phyloP scores from a whole-genome alignment of 148 eudicot genomes.

The Diospyros lotus region DNA sequence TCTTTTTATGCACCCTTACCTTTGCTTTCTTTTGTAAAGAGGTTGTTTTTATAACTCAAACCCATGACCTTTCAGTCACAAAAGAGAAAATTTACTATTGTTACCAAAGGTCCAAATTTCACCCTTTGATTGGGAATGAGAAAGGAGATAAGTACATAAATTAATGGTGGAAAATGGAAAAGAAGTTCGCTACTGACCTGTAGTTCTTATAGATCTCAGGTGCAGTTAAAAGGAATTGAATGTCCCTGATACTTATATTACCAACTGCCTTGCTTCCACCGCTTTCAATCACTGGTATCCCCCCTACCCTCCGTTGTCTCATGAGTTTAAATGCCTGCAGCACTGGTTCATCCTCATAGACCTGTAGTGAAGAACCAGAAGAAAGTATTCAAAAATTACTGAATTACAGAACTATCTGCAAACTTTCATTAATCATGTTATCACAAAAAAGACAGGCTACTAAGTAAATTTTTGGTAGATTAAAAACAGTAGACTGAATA shows the following conservation, averaged over 20 bases:
- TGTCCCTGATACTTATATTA: conserved; percentile 88
- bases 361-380: conserved; percentile 38
- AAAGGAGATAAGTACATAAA: neutral
- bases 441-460: neutral
- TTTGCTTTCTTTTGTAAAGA: too few species aligned
- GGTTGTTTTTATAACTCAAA: too few species aligned
- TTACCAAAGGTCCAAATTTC: too few species aligned
- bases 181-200: conserved; percentile 43
- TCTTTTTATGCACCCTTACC: too few species aligned
- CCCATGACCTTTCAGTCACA: too few species aligned
- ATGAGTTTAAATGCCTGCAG: conserved; percentile 87
- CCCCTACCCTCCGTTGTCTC: conserved; percentile 82
- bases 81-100: too few species aligned
- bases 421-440: neutral
- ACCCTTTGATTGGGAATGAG: too few species aligned
- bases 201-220: conserved; percentile 88
- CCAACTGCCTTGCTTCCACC: conserved; percentile 79
- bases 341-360: conserved; percentile 82
- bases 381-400: neutral
- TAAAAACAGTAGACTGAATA: neutral
- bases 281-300: conserved; percentile 69
- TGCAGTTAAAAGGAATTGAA: conserved; percentile 77
- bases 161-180: neutral
- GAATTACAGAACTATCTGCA: neutral
- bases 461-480: neutral